A percentile compares a stretch with the other conserved stretches of the same genome.
Evolutionary conservation across 192 early-diverging fungal species (phyloP).

Genomic region (Podila minutissima): DNA sequence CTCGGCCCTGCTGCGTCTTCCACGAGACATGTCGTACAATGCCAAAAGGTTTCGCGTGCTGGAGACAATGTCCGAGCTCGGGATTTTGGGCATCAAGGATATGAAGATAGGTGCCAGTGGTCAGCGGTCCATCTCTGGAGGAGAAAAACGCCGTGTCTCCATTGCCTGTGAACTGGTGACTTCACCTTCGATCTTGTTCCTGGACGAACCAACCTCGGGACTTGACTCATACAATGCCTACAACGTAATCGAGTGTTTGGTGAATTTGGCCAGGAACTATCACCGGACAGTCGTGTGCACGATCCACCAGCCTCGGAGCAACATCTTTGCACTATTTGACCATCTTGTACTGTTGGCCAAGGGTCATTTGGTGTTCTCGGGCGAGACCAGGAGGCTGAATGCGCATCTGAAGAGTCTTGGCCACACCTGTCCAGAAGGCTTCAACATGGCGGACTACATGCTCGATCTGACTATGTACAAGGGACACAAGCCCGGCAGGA

Average conservation of each 20-base stretch:
- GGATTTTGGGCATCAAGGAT: constrained; percentile 85
- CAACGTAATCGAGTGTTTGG: constrained; percentile 93
- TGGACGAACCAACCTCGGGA: constrained; percentile 87
- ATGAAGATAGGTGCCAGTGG: constrained; percentile 76
- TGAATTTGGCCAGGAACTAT: constrained; percentile 68
- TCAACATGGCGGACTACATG: constrained; percentile 93
- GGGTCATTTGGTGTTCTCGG: constrained; percentile 86
- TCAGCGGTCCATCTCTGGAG: constrained; percentile 87
- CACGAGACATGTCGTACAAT: constrained; percentile 71
- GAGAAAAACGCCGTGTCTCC: constrained; percentile 91
- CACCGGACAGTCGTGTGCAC: constrained; percentile 89
- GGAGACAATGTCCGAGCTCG: constrained; percentile 87
- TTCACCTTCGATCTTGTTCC: constrained; percentile 88
- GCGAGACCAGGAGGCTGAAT: constrained; percentile 69
- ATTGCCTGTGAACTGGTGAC: constrained; percentile 96
- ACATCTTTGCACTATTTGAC: constrained; percentile 93
- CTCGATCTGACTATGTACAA: constrained; percentile 76
- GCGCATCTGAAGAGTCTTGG: constrained; percentile 81
- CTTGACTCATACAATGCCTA: constrained; percentile 94
- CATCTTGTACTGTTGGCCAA: constrained; percentile 85
- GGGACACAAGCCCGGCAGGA: constrained; percentile 13
- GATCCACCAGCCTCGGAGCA: constrained; percentile 94
- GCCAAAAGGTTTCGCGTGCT: constrained; percentile 77
- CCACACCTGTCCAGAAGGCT: constrained; percentile 84
- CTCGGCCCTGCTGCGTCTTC: constrained; percentile 87